Evolutionary conservation across 768 basidiomycete species (phyloP), one percentile per base, ranked within the genome.

Genomic region (Tylopilus subfusipes): DNA sequence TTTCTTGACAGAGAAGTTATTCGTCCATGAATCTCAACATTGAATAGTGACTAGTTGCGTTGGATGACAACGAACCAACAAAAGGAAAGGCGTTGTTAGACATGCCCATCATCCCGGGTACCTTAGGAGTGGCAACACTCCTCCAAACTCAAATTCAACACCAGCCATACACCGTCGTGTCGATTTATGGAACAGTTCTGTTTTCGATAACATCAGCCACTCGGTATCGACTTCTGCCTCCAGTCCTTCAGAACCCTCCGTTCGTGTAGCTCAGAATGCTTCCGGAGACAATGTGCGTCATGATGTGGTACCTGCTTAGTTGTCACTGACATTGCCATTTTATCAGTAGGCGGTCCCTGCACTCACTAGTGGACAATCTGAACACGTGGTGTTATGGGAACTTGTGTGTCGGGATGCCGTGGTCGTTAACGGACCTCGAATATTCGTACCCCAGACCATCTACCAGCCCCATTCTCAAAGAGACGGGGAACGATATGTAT

Each of bases 391-490:
- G 4, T 24, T 2, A 8, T 62, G 61, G 60, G n/a, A 51, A 9
- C 38, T 21, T 9, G 31, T 29, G 4, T 34, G 11, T 7, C 2
- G 21, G 29, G 11, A 54, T 9, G 52, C 57, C 2, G 54, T 64
- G 5, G 59, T 72, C 45, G 62, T 70, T 10, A 60, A 65, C 12
- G 56, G 58, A 21, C 68, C 70, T 10, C 77, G 78, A 4, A 73
- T 71, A 22, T 82, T 85, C 60, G 69, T 90, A 3, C 85, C 84
- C 9, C 87, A 90, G 64, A 72, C 60, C 19, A 82, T 85, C 70
- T 90, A 89, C 64, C 79, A 80, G 54, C 87, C 88, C 1, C 82
- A 85, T 58, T 86, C 84, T 3, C 80, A 79, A 42, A 86, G 84
- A 59, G 88, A 90, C 66, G 77, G 78, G 34, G 80, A 81, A 25